These are phyloP conservation scores for Fusarium continuum DNA, from an alignment of 2,329 filamentous ascomycete species.

Conservation along the genomic window DNA sequence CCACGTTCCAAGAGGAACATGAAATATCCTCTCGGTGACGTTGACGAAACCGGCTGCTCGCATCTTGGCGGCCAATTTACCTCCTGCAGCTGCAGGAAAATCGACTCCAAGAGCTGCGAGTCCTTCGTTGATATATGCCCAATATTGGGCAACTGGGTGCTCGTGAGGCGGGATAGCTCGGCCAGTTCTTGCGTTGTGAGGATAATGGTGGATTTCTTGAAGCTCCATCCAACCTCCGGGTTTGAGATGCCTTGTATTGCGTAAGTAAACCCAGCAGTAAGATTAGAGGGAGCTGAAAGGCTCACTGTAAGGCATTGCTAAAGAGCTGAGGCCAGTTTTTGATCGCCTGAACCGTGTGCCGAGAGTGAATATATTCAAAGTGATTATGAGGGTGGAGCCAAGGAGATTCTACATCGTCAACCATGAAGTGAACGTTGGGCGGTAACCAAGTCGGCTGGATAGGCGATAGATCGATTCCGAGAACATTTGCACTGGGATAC, in stretches of 20 bases:
- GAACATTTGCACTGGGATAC: conserved; percentile 54
- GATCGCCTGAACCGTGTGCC: conserved; percentile 65
- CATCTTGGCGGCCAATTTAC: conserved; percentile 56
- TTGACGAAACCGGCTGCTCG: conserved; percentile 62
- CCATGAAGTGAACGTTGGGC: conserved; percentile 63
- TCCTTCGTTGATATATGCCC: conserved; percentile 56
- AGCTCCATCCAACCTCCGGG: conserved; percentile 65
- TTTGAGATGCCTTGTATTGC: conserved; percentile 55
- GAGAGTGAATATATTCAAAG: conserved; percentile 70
- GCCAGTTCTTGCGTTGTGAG: conserved; percentile 54
- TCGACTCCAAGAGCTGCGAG: conserved; percentile 57
- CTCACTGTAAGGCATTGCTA: conserved; percentile 42
- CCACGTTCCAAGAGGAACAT: conserved; percentile 65
- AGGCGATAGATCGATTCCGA: conserved; percentile 58
- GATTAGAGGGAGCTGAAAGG: not conserved
- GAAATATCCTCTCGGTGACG: conserved; percentile 59
- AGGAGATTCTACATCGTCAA: conserved; percentile 66
- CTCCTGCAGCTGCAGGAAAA: conserved; percentile 54
- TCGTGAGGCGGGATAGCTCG: conserved; percentile 48
- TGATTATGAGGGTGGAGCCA: conserved; percentile 64
- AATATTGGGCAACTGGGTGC: conserved; percentile 58
- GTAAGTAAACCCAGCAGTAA: not conserved
- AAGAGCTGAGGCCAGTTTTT: conserved; percentile 64
- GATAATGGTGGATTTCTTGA: conserved; percentile 62
- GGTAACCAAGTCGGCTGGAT: conserved; percentile 63